phyloP scores from a whole-genome alignment of 495 filamentous ascomycete species.

The Neurospora hispaniola region DNA sequence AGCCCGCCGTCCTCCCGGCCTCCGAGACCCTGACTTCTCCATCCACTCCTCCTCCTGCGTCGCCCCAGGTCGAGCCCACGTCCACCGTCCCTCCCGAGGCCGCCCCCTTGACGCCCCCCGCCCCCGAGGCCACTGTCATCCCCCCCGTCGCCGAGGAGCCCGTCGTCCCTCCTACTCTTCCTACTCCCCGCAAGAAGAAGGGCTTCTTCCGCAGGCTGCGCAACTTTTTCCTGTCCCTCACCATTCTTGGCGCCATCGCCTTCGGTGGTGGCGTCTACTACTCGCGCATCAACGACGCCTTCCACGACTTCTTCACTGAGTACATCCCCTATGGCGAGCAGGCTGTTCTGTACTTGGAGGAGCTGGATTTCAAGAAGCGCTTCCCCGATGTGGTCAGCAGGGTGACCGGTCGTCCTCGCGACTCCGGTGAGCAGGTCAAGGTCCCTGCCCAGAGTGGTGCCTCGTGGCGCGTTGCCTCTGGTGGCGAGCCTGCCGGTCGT shows the following conservation, averaged over 20 bases:
- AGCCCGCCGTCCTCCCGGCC: slow-evolving; percentile 45
- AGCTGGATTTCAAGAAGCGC: slow-evolving; percentile 82
- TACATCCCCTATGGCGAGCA: slow-evolving; percentile 94
- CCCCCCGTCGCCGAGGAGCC: slow-evolving; percentile 22
- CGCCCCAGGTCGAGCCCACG: slow-evolving; percentile 28
- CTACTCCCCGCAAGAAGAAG: slow-evolving; percentile 50
- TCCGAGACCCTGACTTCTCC: slow-evolving; percentile 44
- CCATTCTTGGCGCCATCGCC: slow-evolving; percentile 60
- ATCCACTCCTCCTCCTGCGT: slow-evolving; percentile 34
- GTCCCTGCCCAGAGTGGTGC: slow-evolving; percentile 80
- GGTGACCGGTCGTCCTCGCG: slow-evolving; percentile 33
- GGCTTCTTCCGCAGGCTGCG: slow-evolving; percentile 59
- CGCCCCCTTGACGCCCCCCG: slow-evolving; percentile 48
- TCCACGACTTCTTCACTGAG: slow-evolving; percentile 99
- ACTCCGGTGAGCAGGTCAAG: slow-evolving; percentile 61
- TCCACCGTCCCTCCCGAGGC: slow-evolving; percentile 51
- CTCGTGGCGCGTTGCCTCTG: slow-evolving; percentile 64
- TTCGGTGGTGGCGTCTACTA: slow-evolving; percentile 87
- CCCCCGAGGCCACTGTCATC: slow-evolving; percentile 35
- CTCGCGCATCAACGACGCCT: slow-evolving; percentile 87
- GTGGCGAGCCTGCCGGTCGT: slow-evolving; percentile 26
- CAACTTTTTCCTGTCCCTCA: slow-evolving; percentile 58
- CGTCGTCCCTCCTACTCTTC: slow-evolving; percentile 32
- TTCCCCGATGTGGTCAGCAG: slow-evolving; percentile 63
- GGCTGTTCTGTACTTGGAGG: slow-evolving; percentile 92